Evolutionary conservation across 2,329 filamentous ascomycete genomes (phyloP), one percentile per base, ranked within the genome.

Genomic region (Malbranchea zuffiana): DNA sequence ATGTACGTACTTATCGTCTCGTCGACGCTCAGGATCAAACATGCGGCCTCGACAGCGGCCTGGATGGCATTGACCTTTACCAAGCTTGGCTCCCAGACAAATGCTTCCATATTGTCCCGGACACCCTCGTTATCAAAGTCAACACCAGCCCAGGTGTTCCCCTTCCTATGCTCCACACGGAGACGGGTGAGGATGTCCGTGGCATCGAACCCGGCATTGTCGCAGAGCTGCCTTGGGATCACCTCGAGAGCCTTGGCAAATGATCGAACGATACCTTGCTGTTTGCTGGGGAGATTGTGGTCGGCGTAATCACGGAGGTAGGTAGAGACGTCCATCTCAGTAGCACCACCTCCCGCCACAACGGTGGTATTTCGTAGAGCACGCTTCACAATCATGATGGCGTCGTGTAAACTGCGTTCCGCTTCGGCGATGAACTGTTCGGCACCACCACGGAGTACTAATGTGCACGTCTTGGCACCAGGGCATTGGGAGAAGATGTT

Each of bases 311-410:
- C 73, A 69, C 95, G 87, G 46, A 98, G 75, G 65, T 94, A 92
- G 25, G 86, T 82, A 5, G 87, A 95, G 35, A 96, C 64, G 61
- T 96, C 90, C 88, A 98, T 96, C 71, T 98, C 90, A 52, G 73
- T 78, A 12, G 90, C 88, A 58, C 90, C 90, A 51, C 90, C 90
- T 52, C 90, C 90, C 30, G 87, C 90, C 17, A 98, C 90, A 48
- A 98, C 94, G 57, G 76, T 82, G 56, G 80, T 80, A 71, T 96
- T 93, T 68, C 84, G 85, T 63, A 96, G 85, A 18, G 90, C 85
- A 44, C 92, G 86, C 76, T 96, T 96, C 57, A 98, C 90, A 54
- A 98, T 94, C 90, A 98, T 98, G 65, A 98, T 96, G 51, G 90
- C 90, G 55, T 98, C 90, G 70, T 98, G 90, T 48, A 98, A 74